phyloP scores from a whole-genome alignment of 1,284 basidiomycete species.

The Grifola frondosa region DNA sequence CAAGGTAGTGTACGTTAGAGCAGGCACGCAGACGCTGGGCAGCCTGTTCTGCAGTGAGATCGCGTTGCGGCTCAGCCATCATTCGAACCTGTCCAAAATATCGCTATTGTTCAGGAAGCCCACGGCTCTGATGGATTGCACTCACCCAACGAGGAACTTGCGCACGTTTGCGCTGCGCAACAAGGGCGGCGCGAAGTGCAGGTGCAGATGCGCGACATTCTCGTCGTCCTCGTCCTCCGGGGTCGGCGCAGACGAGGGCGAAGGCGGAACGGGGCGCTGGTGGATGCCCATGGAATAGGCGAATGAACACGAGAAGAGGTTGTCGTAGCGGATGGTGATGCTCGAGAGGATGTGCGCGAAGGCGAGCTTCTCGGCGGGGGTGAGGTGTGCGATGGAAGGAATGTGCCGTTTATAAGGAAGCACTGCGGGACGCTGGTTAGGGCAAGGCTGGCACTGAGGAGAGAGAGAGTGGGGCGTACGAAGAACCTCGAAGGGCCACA shows the following conservation, averaged over 20 bases:
- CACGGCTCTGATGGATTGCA: conserved; percentile 11
- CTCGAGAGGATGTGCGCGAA: conserved; percentile 68
- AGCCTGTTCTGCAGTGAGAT: conserved; percentile 90
- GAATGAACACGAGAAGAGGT: conserved; percentile 84
- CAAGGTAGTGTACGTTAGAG: conserved; percentile 53
- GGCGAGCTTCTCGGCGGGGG: conserved; percentile 54
- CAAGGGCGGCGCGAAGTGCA: conserved; percentile 90
- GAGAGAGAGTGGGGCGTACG: conserved; percentile 40
- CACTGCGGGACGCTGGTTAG: conserved; percentile 43
- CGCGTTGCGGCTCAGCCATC: conserved; percentile 89
- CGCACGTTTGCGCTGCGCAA: conserved; percentile 80
- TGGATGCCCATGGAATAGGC: conserved; percentile 97
- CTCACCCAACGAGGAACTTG: conserved; percentile 91
- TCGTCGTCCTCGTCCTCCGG: conserved; percentile 40
- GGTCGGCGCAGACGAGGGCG: conserved; percentile 16
- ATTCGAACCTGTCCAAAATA: conserved; percentile 70
- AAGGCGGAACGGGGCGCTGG: conserved; percentile 65
- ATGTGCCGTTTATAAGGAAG: conserved; percentile 81
- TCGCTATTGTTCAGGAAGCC: not conserved
- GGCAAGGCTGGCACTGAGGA: not conserved
- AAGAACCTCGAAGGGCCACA: conserved; percentile 92
- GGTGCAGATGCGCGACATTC: conserved; percentile 78
- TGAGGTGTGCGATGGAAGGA: conserved; percentile 65
- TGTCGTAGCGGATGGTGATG: conserved; percentile 81
- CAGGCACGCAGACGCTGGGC: conserved; percentile 62